These are phyloP conservation scores for Aureobasidium sp. DNA, from an alignment of 2,329 filamentous ascomycete genomes.

Conservation along the genomic window DNA sequence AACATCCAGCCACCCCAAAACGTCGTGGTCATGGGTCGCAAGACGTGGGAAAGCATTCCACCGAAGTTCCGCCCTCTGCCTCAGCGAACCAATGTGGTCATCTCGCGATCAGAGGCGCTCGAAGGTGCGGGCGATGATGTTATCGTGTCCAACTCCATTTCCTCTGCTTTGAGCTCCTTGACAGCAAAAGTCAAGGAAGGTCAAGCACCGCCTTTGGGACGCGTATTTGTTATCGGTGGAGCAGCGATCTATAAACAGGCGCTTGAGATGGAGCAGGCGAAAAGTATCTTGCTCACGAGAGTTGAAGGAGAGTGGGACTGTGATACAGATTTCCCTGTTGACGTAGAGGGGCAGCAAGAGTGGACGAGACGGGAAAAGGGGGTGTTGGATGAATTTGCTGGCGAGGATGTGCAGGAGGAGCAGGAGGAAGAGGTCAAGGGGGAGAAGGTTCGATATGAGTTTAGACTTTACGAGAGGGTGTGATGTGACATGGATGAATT, in stretches of 20 bases:
- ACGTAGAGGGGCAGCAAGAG: conserved; percentile 38
- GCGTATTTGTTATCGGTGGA: conserved; percentile 83
- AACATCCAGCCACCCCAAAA: conserved; percentile 29
- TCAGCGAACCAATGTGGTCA: conserved; percentile 72
- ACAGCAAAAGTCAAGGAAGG: conserved; percentile 19
- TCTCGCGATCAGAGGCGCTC: conserved; percentile 48
- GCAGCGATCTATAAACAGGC: conserved; percentile 75
- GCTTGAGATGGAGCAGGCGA: conserved; percentile 51
- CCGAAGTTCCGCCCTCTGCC: conserved; percentile 68
- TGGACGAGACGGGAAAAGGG: conserved; percentile 51
- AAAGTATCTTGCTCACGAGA: conserved; percentile 62
- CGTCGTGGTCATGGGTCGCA: conserved; percentile 93
- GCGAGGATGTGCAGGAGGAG: conserved; percentile 54
- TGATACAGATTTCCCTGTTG: conserved; percentile 66
- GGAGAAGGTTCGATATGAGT: conserved; percentile 35
- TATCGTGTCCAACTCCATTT: conserved; percentile 24
- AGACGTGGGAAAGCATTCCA: conserved; percentile 92
- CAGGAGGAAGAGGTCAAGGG: conserved; percentile 60
- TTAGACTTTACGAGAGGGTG: conserved; percentile 27
- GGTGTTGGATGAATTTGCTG: conserved; percentile 57
- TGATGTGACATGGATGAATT: conserved; percentile 15
- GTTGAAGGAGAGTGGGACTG: conserved; percentile 65
- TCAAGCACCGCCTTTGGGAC: conserved; percentile 37
- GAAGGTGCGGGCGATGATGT: conserved; percentile 36
- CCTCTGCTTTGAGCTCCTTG: conserved; percentile 29